Base-by-base conservation (phyloP, 2,329 filamentous ascomycete species). In the Leptosphaerulina australis region DNA sequence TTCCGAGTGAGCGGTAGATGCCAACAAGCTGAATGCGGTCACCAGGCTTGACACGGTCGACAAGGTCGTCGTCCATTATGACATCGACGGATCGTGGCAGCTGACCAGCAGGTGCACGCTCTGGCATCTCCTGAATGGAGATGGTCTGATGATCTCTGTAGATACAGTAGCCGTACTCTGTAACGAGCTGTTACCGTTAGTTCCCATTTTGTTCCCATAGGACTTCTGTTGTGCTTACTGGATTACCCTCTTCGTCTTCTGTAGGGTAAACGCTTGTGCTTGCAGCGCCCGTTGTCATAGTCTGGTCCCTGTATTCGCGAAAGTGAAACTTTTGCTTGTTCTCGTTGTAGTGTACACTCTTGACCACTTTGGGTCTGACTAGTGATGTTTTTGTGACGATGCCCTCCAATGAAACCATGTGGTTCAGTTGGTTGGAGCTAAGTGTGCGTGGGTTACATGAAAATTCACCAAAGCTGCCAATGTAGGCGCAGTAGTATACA, bases 81-180 rank as follows among this genome's bases (percentile, higher is more conserved):
- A 97, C 92, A 74, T 99, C 94, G 14, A 99, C 94, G 47, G 93
- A 91, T 44, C 94, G 87, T 52, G 94, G 94, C 58, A 99, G 82
- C 78, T 97, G 94, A 44, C 94, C 94, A 51, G 94, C 93, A 44
- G 94, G 94, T 2, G 94, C 94, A 63, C 93, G 83, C 74, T 99
- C 94, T 0, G 94, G 94, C 94, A 99, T 99, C 78, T 99, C 94
- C 76, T 99, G 94, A 60, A 99, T 97, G 0, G 93, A 97, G 53
- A 99, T 91, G 12, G 90, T 96, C 74, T 99, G 94, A 70, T 99
- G 94, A 71, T 99, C 94, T 68, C 93, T 84, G 76, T 97, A 99
- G 40, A 88, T 94, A 72, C 88, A 95, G 76, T 95, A 93, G 18
- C 94, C 94, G 71, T 97, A 99, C 70, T 99, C 94, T 3, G 94